Base-by-base conservation (phyloP, 2,329 filamentous ascomycete species). In the Seiridium cupressi region DNA sequence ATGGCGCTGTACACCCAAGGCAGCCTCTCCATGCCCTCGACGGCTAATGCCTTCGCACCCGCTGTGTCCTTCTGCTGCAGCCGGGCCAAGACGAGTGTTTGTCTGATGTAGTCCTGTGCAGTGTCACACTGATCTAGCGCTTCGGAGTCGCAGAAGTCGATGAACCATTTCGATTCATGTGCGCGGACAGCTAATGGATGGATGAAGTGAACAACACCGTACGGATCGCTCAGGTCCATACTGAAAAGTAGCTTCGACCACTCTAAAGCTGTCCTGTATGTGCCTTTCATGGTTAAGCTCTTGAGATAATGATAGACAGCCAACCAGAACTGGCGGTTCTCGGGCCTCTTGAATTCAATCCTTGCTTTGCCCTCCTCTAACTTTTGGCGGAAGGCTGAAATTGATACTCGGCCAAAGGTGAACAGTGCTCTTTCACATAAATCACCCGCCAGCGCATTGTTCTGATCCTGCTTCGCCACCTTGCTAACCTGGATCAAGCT, bases 321-420 rank as follows among this genome's bases (percentile, higher is more conserved):
- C 42, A 98, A 85, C 88, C 91, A 97, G 64, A 99, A 88, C 73
- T 98, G 94, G 48, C 95, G 85, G 73, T 98, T 98, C 73, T 96
- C 93, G 0, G 90, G 89, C 44, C 92, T 82, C 26, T 82, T 77
- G 71, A 97, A 98, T 69, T 94, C 87, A 8, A 99, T 78, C 13
- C 92, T 84, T 5, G 92, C 93, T 65, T 88, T 88, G 40, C 95
- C 95, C 69, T 89, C 84, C 58, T 90, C 84, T 5, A 99, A 76
- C 63, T 89, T 88, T 59, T 86, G 85, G 6, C 89, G 83, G 72
- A 98, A 99, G 0, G 90, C 86, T 7, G 92, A 94, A 61, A 95
- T 88, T 0, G 92, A 88, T 3, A 93, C 91, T 44, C 94, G 86
- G n/a, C 94, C 95, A 71, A 98, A 94, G 0, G 91, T 91, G 77